Percentiles rank a stretch among this genome's conserved stretches.
These are phyloP conservation scores for Mortierella sp. DNA, from an alignment of 371 early-diverging fungal species.

Conservation along the genomic window DNA sequence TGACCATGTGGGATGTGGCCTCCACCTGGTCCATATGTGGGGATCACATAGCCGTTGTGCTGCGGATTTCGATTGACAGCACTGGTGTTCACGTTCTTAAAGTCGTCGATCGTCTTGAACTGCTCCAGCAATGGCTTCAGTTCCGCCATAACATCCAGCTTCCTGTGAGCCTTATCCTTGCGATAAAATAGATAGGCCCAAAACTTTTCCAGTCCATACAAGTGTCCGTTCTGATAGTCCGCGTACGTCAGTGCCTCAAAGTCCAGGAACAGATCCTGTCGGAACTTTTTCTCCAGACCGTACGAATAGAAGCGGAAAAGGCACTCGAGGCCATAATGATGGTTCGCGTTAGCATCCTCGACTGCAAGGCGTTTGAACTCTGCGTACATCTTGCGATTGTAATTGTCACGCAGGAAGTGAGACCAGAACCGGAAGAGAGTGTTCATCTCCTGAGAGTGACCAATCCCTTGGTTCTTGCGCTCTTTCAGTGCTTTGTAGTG, in stretches of 20 bases:
- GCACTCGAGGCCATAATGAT: conserved; percentile 96
- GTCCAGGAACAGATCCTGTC: conserved; percentile 85
- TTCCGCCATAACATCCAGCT: conserved; percentile 72
- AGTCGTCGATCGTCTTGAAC: conserved; percentile 79
- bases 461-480: conserved; percentile 91
- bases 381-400: conserved; percentile 90
- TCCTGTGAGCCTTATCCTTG: conserved; percentile 82
- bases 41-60: conserved; percentile 39
- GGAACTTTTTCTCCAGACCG: conserved; percentile 92
- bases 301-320: conserved; percentile 97
- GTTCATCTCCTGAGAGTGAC: conserved; percentile 97
- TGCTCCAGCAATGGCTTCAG: conserved; percentile 69
- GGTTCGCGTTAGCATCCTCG: conserved; percentile 91
- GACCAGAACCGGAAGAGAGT: conserved; percentile 98
- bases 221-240: conserved; percentile 78
- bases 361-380: conserved; percentile 92
- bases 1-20: too few species aligned
- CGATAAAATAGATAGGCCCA: conserved; percentile 95
- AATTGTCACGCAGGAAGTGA: conserved; percentile 96
- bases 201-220: conserved; percentile 96
- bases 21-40: conserved; percentile 21
- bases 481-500: conserved; percentile 95
- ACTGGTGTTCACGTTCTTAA: conserved; percentile 61
- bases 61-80: conserved; percentile 37
- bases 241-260: conserved; percentile 85